phyloP scores from a whole-genome alignment of 1,284 basidiomycete genomes.

The Ustilago shanxiensis region DNA sequence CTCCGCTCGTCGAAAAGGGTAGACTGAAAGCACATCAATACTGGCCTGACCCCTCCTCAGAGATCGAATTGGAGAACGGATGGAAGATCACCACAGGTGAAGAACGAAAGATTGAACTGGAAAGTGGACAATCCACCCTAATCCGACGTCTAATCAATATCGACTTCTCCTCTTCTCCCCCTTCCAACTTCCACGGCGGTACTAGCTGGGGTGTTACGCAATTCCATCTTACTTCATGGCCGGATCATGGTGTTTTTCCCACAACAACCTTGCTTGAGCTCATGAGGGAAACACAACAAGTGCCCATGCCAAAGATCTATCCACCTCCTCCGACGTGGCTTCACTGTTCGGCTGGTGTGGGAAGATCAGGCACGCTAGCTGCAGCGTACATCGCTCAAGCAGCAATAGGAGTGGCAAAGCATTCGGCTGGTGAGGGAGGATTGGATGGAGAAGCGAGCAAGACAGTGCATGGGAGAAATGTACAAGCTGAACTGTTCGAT shows the following conservation, averaged over 20 bases:
- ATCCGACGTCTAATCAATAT: conserved; percentile 25
- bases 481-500: conserved; percentile 21
- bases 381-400: conserved; percentile 70
- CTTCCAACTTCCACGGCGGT: not conserved
- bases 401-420: conserved; percentile 13
- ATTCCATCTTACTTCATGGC: conserved; percentile 82
- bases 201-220: conserved; percentile 74
- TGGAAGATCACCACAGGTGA: conserved; percentile 12
- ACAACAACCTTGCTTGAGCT: conserved; percentile 44
- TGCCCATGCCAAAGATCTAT: conserved; percentile 63
- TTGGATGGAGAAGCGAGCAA: not conserved
- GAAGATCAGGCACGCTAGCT: conserved; percentile 72
- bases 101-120: conserved; percentile 19
- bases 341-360: conserved; percentile 76
- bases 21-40: conserved; percentile 64
- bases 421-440: not conserved
- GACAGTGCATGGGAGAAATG: not conserved
- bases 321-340: conserved; percentile 79
- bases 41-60: conserved; percentile 43
- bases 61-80: conserved; percentile 24
- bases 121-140: conserved; percentile 20
- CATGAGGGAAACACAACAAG: conserved; percentile 27
- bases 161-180: not conserved
- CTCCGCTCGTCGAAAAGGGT: conserved; percentile 56
- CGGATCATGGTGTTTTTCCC: conserved; percentile 82